phyloP scores from a whole-genome alignment of 208 protist genomes.

The Trypanosoma avium region DNA sequence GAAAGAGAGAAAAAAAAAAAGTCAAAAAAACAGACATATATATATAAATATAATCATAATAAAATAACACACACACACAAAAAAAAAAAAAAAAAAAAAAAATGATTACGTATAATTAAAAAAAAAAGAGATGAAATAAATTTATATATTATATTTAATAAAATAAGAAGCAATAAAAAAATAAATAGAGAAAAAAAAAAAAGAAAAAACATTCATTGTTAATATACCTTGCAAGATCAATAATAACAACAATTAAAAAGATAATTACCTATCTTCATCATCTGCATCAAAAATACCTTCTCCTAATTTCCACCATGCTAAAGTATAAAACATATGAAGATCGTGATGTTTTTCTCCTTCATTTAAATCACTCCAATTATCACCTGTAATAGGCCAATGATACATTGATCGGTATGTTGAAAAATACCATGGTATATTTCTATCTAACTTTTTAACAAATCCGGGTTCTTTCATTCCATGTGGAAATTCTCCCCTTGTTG shows the following conservation, averaged over 20 bases:
- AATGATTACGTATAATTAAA: neutral
- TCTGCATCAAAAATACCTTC: conserved; percentile 88
- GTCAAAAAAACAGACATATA: neutral
- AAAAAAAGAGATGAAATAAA: neutral
- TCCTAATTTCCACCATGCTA: conserved; percentile 90
- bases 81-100: conserved; percentile 19
- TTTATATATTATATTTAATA: neutral
- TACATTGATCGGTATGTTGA: conserved; percentile 90
- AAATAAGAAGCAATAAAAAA: conserved; percentile 1
- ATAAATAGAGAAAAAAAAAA: too few relatives aligned
- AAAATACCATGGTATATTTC: conserved; percentile 93
- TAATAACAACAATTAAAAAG: too few relatives aligned
- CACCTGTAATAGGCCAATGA: conserved; percentile 84
- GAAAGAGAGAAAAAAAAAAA: conserved; percentile 15
- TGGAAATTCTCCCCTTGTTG: conserved; percentile 86
- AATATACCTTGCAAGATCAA: too few relatives aligned
- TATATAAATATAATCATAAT: neutral
- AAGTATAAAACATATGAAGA: conserved; percentile 90
- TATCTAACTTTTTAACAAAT: conserved; percentile 87
- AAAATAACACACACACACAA: neutral
- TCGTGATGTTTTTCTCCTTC: conserved; percentile 84
- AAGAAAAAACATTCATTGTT: too few relatives aligned
- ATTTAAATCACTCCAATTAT: conserved; percentile 88
- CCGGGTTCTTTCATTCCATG: conserved; percentile 90
- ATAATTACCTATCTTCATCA: conserved; percentile 69